A percentile compares a stretch with the other conserved stretches of the same genome.
Evolutionary conservation across 306 rosid species (phyloP).

Genomic region (Quercus parvula): DNA sequence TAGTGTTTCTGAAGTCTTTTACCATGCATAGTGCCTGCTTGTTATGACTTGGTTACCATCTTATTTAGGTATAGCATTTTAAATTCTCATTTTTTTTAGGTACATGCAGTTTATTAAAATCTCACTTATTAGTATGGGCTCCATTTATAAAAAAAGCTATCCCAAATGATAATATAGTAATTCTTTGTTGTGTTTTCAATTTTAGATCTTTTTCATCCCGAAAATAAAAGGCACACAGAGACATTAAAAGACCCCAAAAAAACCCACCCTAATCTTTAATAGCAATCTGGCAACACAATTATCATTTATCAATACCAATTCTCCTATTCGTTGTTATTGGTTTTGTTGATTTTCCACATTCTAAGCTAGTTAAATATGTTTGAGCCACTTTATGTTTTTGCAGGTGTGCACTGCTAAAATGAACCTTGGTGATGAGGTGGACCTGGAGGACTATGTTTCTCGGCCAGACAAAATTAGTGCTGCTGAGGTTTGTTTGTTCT

Average conservation of each 20-base stretch:
- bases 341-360: background rate
- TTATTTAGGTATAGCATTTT: too few relatives aligned
- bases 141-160: too few relatives aligned
- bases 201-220: background rate
- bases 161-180: background rate
- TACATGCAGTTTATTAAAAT: too few relatives aligned
- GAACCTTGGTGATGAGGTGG: constrained; percentile 97
- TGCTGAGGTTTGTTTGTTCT: constrained; percentile 79
- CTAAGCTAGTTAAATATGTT: constrained; percentile 5
- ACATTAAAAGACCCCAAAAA: background rate
- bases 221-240: background rate
- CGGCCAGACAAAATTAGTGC: constrained; percentile 99
- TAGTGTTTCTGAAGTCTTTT: background rate
- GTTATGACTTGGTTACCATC: too few relatives aligned
- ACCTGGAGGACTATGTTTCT: constrained; percentile 96
- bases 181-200: background rate
- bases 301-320: background rate
- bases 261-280: background rate
- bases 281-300: background rate
- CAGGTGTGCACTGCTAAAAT: constrained; percentile 99
- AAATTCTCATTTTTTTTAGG: too few relatives aligned
- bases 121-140: too few relatives aligned
- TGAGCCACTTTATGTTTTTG: background rate
- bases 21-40: too few relatives aligned
- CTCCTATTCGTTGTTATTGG: background rate